A percentile compares a stretch with the other conserved stretches of the same genome.
Conservation (phyloP, 2,329 filamentous ascomycete species). For the Ceratocystis alfenasii region DNA sequence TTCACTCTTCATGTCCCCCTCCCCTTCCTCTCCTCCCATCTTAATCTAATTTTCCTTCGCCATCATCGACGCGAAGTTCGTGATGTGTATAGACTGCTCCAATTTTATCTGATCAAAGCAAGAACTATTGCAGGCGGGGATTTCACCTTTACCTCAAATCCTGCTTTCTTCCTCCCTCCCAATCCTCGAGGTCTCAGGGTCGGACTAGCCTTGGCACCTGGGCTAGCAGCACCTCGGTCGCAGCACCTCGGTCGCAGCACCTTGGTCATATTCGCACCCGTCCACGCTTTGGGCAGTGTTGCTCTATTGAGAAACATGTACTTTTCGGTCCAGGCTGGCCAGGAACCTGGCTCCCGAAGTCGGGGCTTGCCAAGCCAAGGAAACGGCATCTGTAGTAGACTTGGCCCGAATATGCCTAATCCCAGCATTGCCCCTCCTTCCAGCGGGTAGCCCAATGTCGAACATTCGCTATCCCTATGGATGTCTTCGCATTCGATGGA, state of each 20-base stretch:
- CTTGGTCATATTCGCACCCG: not conserved
- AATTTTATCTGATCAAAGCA: slow-evolving; percentile 4
- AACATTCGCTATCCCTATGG: not conserved
- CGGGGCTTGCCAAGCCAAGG: not conserved
- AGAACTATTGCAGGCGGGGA: not conserved
- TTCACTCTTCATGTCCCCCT: not conserved
- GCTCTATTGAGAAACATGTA: not conserved
- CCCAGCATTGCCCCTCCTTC: not conserved
- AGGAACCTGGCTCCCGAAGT: not conserved
- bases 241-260: not conserved
- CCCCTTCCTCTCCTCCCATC: not conserved
- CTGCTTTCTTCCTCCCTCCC: not conserved
- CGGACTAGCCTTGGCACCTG: not conserved
- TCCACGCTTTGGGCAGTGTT: too few relatives aligned
- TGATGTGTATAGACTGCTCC: not conserved
- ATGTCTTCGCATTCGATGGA: not conserved
- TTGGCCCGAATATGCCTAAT: not conserved
- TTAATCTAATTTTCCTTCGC: not conserved
- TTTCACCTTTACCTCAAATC: not conserved
- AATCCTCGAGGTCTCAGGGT: not conserved
- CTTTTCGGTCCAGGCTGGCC: not conserved
- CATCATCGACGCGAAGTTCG: too few relatives aligned
- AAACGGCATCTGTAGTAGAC: not conserved
- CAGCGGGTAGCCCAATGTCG: not conserved
- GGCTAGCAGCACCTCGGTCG: not conserved